phyloP scores from a whole-genome alignment of 2,329 filamentous ascomycete genomes.

The Byssochlamys sp. region DNA sequence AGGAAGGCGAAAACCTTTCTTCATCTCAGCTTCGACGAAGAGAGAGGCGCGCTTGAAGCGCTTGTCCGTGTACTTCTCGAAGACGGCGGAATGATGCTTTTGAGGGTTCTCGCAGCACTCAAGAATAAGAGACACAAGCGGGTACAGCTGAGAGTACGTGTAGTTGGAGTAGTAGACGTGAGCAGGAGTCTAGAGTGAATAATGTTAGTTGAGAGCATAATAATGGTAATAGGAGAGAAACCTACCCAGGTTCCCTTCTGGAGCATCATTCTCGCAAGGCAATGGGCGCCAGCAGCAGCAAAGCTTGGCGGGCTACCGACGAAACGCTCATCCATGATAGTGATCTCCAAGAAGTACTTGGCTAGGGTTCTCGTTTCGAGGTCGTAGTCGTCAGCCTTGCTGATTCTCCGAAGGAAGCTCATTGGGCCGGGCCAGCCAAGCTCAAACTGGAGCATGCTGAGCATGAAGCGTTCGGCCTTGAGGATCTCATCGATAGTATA shows the following conservation, averaged over 20 bases:
- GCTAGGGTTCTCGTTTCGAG: conserved; percentile 87
- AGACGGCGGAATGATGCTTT: conserved; percentile 77
- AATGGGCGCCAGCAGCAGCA: conserved; percentile 82
- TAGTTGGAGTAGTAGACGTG: conserved; percentile 93
- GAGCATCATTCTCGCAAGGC: conserved; percentile 76
- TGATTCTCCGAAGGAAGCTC: conserved; percentile 93
- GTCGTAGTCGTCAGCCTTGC: conserved; percentile 97
- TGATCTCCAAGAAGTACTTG: conserved; percentile 95
- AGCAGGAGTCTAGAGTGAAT: conserved; percentile 53
- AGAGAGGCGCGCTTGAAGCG: conserved; percentile 76
- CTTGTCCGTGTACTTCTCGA: conserved; percentile 81
- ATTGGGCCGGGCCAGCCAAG: conserved; percentile 97
- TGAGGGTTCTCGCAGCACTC: conserved; percentile 77
- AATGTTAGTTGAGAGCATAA: conserved; percentile 10
- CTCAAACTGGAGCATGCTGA: conserved; percentile 90
- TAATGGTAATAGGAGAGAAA: conserved; percentile 11
- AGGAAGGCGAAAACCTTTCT: conserved; percentile 49
- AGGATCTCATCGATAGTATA: conserved; percentile 86
- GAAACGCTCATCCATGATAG: conserved; percentile 96
- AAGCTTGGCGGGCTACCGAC: conserved; percentile 86
- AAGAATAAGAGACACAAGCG: conserved; percentile 65
- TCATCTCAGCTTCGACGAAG: conserved; percentile 67
- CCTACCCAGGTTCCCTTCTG: conserved; percentile 89
- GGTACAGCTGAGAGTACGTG: conserved; percentile 72
- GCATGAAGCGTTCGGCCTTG: conserved; percentile 96